Base-by-base conservation (phyloP, 495 filamentous ascomycete species). In the Glonium stellatum region DNA sequence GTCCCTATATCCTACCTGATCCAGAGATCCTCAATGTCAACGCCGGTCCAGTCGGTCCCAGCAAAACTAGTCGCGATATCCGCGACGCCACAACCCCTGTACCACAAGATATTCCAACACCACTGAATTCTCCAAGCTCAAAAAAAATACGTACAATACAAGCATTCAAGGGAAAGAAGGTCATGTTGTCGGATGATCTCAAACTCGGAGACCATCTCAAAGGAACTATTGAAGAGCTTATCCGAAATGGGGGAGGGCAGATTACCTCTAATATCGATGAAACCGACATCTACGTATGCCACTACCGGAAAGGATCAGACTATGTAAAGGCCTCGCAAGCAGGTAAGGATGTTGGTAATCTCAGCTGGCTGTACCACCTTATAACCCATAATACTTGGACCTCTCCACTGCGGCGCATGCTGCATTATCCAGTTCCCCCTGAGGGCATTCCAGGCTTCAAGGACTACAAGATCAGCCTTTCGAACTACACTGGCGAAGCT, bases 401-500 rank as follows among this genome's bases (percentile, higher is more conserved):
- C 1, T 88, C 84, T 15, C 92, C 93, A 6, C 73, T 89, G 57
- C 79, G 81, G 19, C 82, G 89, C 53, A 77, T 97, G 6, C 77
- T 99, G 21, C 93, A 97, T 68, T 99, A 97, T 67, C 93, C 93
- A 1, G 67, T 93, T 42, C 85, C 89, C 23, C 80, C 79, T 34
- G 71, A 80, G 1, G 86, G 87, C 1, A 82, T 99, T 18, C 85
- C 87, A 0, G 92, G 88, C 1, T 96, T 97, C 69, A 70, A 87
- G 61, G 77, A 79, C 10, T 78, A 85, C 67, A 80, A 76, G 57
- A 93, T 99, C 63, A 92, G 89, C 57, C 75, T 99, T 1, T 96
- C 92, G 0, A 97, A 97, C 71, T 99, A 99, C 69, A 87, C 88
- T 31, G 93, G 93, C 18, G 95, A 99, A 72, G 91, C 92, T 10